Evolutionary conservation across 2,329 filamentous ascomycete species (phyloP).

Genomic region (Drechslerella dactyloides): DNA sequence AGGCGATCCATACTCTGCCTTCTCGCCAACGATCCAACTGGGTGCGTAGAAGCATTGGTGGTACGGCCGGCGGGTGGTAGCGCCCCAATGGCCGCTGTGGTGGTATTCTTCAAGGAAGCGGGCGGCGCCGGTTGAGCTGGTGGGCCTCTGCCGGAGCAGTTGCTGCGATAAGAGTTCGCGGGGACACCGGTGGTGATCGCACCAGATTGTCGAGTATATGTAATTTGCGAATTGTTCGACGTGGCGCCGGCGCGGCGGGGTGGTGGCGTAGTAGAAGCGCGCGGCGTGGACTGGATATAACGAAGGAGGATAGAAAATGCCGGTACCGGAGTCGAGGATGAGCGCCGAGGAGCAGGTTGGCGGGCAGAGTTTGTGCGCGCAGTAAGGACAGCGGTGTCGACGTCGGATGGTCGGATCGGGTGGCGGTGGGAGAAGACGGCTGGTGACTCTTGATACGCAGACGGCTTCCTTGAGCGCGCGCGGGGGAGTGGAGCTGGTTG

Average conservation of each 20-base stretch:
- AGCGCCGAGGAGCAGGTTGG: conserved; percentile 29
- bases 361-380: conserved; percentile 22
- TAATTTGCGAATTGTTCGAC: not conserved
- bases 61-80: not conserved
- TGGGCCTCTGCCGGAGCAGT: not conserved
- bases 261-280: conserved; percentile 22
- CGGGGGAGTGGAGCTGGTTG: not conserved
- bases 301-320: conserved; percentile 28
- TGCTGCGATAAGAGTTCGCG: conserved; percentile 30
- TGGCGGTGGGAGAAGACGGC: conserved; percentile 15
- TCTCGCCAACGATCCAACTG: not conserved
- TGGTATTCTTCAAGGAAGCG: not conserved
- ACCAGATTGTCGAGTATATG: conserved; percentile 42
- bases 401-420: not conserved
- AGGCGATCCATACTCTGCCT: not conserved
- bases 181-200: conserved; percentile 35
- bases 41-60: not conserved
- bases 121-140: not conserved
- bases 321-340: conserved; percentile 28
- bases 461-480: conserved; percentile 3
- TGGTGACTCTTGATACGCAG: conserved; percentile 12
- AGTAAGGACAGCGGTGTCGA: conserved; percentile 34
- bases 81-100: not conserved
- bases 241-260: not conserved
- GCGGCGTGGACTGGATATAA: conserved; percentile 29